Conservation (phyloP, 2,329 filamentous ascomycete species). For the Amauroascus verrucosus region DNA sequence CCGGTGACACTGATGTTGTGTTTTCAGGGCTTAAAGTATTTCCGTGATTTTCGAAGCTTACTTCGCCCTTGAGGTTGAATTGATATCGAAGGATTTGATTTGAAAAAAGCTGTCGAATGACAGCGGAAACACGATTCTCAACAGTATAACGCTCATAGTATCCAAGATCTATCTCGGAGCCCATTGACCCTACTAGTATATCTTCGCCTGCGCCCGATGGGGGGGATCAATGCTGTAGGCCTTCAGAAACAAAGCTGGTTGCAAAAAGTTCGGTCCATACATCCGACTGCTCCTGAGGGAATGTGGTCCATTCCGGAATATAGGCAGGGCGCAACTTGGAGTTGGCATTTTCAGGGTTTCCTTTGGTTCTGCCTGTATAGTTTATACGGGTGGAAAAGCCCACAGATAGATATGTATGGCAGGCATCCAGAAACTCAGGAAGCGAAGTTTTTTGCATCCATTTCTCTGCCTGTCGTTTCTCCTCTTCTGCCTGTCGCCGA, state of each 20-base stretch:
- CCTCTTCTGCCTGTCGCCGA: background rate
- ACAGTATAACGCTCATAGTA: conserved; percentile 13
- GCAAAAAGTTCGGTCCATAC: conserved; percentile 10
- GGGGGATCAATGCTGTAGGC: conserved; percentile 11
- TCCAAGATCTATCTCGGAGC: conserved; percentile 16
- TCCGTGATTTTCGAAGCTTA: conserved; percentile 17
- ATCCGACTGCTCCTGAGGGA: conserved; percentile 7
- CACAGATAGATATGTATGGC: conserved; percentile 12
- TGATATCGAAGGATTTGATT: conserved; percentile 4
- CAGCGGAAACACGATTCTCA: conserved; percentile 4
- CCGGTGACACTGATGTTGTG: background rate
- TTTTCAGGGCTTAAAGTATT: conserved; percentile 9
- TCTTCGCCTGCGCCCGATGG: conserved; percentile 9
- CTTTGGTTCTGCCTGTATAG: background rate
- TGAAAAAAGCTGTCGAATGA: conserved; percentile 7
- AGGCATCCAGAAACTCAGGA: conserved; percentile 15
- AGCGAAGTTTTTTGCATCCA: background rate
- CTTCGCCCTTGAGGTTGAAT: conserved; percentile 12
- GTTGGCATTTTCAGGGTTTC: conserved; percentile 13
- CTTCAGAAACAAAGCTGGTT: conserved; percentile 11
- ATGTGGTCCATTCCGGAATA: conserved; percentile 12
- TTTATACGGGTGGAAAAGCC: background rate
- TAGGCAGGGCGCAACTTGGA: conserved; percentile 15
- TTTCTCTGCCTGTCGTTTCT: background rate
- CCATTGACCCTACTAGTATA: background rate